These are phyloP conservation scores for Thelephora aurantiotincta DNA, from an alignment of 768 basidiomycete species.

Conservation along the genomic window DNA sequence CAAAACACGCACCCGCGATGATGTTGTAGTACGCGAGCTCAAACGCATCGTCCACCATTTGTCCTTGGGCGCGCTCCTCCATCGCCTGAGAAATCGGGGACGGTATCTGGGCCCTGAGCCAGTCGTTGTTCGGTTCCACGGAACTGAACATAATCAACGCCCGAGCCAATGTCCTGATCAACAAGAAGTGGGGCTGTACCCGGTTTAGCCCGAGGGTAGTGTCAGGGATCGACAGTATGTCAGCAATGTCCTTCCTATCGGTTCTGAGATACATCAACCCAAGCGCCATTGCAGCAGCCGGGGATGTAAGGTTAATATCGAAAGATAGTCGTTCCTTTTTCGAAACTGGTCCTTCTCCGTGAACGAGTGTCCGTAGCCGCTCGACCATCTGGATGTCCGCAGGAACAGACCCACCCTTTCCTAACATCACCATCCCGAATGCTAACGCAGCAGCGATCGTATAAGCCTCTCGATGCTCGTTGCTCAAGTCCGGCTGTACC, in stretches of 20 bases:
- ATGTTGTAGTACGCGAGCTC: slow-evolving; percentile 91
- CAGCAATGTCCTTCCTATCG: slow-evolving; percentile 72
- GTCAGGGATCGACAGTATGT: slow-evolving; percentile 72
- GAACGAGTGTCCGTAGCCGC: slow-evolving; percentile 60
- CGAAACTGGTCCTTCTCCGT: slow-evolving; percentile 45
- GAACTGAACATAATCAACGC: slow-evolving; percentile 79
- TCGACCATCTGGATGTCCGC: slow-evolving; percentile 61
- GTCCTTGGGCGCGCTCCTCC: slow-evolving; percentile 32
- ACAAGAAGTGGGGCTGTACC: slow-evolving; percentile 78
- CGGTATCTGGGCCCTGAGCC: slow-evolving; percentile 65
- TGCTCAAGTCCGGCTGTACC: slow-evolving; percentile 68
- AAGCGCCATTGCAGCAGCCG: slow-evolving; percentile 80
- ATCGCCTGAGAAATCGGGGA: slow-evolving; percentile 44
- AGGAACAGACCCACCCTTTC: slow-evolving; percentile 64
- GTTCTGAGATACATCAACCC: slow-evolving; percentile 90
- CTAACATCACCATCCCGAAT: slow-evolving; percentile 95
- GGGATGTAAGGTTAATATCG: slow-evolving; percentile 83
- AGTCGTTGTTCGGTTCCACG: slow-evolving; percentile 57
- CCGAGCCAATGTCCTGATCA: slow-evolving; percentile 66
- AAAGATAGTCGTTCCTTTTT: slow-evolving; percentile 32
- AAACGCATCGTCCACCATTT: slow-evolving; percentile 48
- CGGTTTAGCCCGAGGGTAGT: slow-evolving; percentile 68
- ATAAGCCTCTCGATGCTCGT: slow-evolving; percentile 86
- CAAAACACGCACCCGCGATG: slow-evolving; percentile 83
- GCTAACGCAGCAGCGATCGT: slow-evolving; percentile 79